These are phyloP conservation scores for Fusarium sp. DNA, from an alignment of 2,329 filamentous ascomycete species.

Conservation along the genomic window DNA sequence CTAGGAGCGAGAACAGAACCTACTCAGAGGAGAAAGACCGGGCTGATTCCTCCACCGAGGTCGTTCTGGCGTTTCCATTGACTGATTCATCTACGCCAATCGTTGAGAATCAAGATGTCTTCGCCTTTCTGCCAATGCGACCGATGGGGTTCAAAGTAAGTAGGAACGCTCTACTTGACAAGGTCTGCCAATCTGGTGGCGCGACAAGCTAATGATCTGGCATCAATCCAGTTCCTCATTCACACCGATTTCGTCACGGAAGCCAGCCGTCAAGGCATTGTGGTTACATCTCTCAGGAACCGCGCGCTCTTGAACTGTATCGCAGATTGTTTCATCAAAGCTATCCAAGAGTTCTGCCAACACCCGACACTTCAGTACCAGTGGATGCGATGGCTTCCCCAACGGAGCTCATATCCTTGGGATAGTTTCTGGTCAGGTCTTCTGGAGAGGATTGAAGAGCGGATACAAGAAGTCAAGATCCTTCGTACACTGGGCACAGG, in stretches of 20 bases:
- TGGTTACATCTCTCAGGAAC: conserved; percentile 58
- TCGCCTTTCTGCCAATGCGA: conserved; percentile 63
- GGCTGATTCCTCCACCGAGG: conserved; percentile 51
- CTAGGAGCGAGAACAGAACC: conserved; percentile 55
- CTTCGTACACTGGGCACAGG: conserved; percentile 25
- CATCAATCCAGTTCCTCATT: conserved; percentile 59
- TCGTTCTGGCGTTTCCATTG: conserved; percentile 65
- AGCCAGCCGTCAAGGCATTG: conserved; percentile 61
- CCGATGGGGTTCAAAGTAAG: conserved; percentile 60
- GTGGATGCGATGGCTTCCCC: conserved; percentile 64
- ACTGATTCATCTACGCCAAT: conserved; percentile 52
- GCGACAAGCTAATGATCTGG: neutral
- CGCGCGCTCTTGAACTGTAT: conserved; percentile 54
- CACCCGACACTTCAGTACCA: conserved; percentile 57
- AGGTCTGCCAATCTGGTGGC: too few species aligned
- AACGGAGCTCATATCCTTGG: conserved; percentile 40
- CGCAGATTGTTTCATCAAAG: conserved; percentile 57
- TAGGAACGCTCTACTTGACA: neutral
- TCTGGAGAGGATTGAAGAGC: conserved; percentile 43
- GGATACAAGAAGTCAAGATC: conserved; percentile 23
- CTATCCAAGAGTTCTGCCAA: conserved; percentile 57
- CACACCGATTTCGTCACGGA: conserved; percentile 66
- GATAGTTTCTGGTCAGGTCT: conserved; percentile 51
- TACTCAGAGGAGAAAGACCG: conserved; percentile 50
- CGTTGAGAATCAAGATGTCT: conserved; percentile 59